Evolutionary conservation across 2,329 filamentous ascomycete species (phyloP), one percentile per base, ranked within the genome.

Genomic region (Alternaria viburni): DNA sequence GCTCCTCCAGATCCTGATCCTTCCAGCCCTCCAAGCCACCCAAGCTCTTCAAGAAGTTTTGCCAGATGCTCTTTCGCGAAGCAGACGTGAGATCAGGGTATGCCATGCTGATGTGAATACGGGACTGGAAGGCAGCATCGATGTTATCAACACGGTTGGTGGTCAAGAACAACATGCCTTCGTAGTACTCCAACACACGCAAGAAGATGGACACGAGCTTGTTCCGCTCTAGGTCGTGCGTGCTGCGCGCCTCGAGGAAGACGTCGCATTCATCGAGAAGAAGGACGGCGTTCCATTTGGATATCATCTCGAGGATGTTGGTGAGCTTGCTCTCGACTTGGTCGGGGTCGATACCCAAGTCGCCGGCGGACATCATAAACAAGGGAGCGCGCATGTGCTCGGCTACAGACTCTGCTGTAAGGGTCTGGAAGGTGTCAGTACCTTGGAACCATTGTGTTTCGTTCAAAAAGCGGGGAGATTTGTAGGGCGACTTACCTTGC

Each of bases 361-460:
- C 85, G 19, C 92, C 92, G 0, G 91, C 91, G 6, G 89, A 91
- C 49, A 93, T 91, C 86, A 92, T 92, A 77, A 96, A 96, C 0
- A 96, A 81, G 0, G 93, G 93, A 57, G 91, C 90, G 73, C 90
- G 89, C 65, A 96, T 88, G n/a, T 94, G 84, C 76, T 96, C 93
- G 7, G 91, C 91, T 65, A 97, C 93, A 17, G 91, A 91, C 77
- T 96, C 92, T 0, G 92, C 93, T 0, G 93, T 96, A 6, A 96
- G 84, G 0, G 93, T 96, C 83, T 61, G 4, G 11, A 8, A 17
- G 11, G 15, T 26, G 28, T 47, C 5, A 54, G 43, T 28, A 19
- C 3, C 13, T 36, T 13, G 5, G 21, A 9, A 6, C 19, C 23
- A 6, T 11, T 19, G 9, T 12, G 17, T 10, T 36, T 10, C 13